Conservation (phyloP, 805 yeast genomes). For the Yarrowia porcina region DNA sequence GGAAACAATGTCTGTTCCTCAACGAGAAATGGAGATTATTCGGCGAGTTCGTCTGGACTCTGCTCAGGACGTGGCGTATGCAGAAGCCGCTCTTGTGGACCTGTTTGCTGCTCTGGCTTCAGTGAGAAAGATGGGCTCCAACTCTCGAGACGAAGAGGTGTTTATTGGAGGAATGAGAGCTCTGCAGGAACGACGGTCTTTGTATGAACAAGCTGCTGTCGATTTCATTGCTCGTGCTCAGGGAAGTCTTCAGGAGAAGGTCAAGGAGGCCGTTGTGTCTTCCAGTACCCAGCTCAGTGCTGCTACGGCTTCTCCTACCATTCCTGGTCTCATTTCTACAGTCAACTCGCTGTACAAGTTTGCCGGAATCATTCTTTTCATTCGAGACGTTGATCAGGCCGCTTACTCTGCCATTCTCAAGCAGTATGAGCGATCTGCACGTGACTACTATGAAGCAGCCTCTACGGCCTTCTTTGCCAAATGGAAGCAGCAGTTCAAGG, state of each 20-base stretch:
- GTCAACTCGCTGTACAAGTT: constrained; percentile 38
- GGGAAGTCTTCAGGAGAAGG: constrained; percentile 44
- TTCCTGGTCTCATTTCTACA: constrained; percentile 32
- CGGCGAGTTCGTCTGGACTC: constrained; percentile 50
- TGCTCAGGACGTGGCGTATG: constrained; percentile 41
- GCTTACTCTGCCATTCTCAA: constrained; percentile 47
- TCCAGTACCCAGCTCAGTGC: constrained; percentile 26
- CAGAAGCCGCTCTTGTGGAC: constrained; percentile 56
- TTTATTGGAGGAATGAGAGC: constrained; percentile 54
- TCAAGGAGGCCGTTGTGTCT: constrained; percentile 38
- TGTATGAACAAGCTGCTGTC: constrained; percentile 54
- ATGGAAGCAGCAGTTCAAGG: constrained; percentile 32
- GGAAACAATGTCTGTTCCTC: constrained; percentile 65
- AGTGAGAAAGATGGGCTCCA: constrained; percentile 47
- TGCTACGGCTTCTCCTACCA: constrained; percentile 22
- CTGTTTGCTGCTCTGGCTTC: constrained; percentile 65
- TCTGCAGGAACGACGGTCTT: constrained; percentile 58
- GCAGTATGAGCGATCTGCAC: constrained; percentile 42
- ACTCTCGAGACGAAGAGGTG: constrained; percentile 41
- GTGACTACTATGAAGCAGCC: constrained; percentile 40
- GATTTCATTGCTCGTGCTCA: constrained; percentile 50
- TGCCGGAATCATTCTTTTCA: constrained; percentile 52
- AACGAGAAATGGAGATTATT: constrained; percentile 49
- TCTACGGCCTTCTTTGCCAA: constrained; percentile 37
- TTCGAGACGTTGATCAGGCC: constrained; percentile 53